Evolutionary conservation across 2,329 filamentous ascomycete species (phyloP).

Genomic region (Aspergillus sp.): DNA sequence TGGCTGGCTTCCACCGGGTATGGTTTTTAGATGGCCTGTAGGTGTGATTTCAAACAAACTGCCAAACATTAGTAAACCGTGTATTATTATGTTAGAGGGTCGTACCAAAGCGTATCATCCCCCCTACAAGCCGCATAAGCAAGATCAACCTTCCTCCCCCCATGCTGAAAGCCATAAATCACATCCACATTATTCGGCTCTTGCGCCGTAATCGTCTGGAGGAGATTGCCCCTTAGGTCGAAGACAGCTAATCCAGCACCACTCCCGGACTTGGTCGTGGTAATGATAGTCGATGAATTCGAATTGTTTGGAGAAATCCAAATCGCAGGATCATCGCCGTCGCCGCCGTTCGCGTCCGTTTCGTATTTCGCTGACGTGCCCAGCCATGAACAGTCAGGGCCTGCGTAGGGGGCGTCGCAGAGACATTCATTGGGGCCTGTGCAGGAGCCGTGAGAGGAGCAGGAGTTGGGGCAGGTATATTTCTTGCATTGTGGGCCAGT

Average conservation of each 20-base stretch:
- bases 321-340: conserved; percentile 10
- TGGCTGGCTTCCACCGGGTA: neutral
- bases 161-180: neutral
- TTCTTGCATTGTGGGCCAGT: neutral
- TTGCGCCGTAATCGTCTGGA: conserved; percentile 1
- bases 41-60: neutral
- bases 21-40: neutral
- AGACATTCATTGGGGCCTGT: conserved; percentile 5
- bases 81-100: too few species aligned
- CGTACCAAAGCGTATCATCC: conserved; percentile 12
- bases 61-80: too few species aligned
- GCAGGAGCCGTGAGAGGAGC: conserved; percentile 6
- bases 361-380: conserved; percentile 6
- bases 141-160: neutral
- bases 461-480: neutral
- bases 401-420: neutral
- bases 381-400: conserved; percentile 9
- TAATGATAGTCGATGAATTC: conserved; percentile 3
- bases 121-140: conserved; percentile 8
- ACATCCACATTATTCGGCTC: conserved; percentile 13
- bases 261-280: conserved; percentile 6
- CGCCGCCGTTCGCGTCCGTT: conserved; percentile 8
- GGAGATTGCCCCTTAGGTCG: conserved; percentile 4
- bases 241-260: conserved; percentile 5
- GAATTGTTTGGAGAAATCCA: conserved; percentile 3